These are phyloP conservation scores for Musa troglodytarum DNA, from an alignment of 176 grass and related monocot genomes.

Conservation along the genomic window DNA sequence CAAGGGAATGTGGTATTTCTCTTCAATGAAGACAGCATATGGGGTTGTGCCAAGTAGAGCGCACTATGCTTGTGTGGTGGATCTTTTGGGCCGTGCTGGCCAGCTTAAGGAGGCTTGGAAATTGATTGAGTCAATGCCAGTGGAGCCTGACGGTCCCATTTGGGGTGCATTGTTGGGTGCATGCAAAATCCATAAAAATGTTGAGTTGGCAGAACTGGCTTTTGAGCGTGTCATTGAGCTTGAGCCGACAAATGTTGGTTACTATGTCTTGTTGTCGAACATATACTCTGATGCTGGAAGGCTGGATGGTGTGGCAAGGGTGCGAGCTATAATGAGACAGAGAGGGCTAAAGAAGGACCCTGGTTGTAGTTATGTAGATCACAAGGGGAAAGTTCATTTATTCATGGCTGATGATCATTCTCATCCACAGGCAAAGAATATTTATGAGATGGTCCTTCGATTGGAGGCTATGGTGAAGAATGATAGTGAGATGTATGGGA, in stretches of 20 bases:
- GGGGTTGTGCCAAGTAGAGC: slow-evolving; percentile 22
- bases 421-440: slow-evolving; percentile 44
- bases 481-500: neutral
- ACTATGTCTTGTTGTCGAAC: slow-evolving; percentile 64
- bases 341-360: slow-evolving; percentile 62
- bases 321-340: slow-evolving; percentile 46
- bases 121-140: slow-evolving; percentile 45
- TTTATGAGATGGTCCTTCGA: slow-evolving; percentile 38
- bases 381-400: slow-evolving; percentile 43
- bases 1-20: slow-evolving; percentile 46
- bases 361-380: slow-evolving; percentile 55
- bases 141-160: slow-evolving; percentile 41
- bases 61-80: slow-evolving; percentile 69
- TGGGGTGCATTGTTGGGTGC: slow-evolving; percentile 71
- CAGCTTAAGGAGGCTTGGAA: slow-evolving; percentile 38
- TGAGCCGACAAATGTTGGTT: slow-evolving; percentile 49
- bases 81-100: slow-evolving; percentile 54
- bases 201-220: slow-evolving; percentile 34
- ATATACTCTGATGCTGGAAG: slow-evolving; percentile 43
- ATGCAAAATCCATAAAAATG: slow-evolving; percentile 65
- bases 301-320: slow-evolving; percentile 28
- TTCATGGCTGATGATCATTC: slow-evolving; percentile 82
- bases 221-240: slow-evolving; percentile 39
- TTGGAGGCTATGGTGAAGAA: slow-evolving; percentile 43
- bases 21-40: slow-evolving; percentile 30